Evolutionary conservation across 257 asterid genomes (phyloP).

Genomic region (Asclepias syriaca): DNA sequence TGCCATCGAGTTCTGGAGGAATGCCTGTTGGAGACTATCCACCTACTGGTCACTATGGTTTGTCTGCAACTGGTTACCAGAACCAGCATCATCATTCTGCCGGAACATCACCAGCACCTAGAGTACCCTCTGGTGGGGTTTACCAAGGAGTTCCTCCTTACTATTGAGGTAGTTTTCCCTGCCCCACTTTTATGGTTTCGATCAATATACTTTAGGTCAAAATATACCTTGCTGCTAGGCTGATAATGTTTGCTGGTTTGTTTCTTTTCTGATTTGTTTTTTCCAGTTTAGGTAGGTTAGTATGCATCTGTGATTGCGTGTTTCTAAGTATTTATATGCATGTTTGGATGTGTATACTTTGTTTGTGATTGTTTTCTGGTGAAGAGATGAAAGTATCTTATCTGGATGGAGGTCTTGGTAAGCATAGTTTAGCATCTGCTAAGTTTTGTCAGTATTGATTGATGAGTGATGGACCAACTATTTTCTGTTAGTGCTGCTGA

Average conservation of each 20-base stretch:
- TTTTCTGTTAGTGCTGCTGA: not conserved
- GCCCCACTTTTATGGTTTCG: not conserved
- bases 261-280: not conserved
- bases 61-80: slow-evolving; percentile 50
- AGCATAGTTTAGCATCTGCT: not conserved
- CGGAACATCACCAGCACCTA: slow-evolving; percentile 45
- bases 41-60: slow-evolving; percentile 39
- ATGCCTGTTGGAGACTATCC: slow-evolving; percentile 49
- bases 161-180: slow-evolving; percentile 58
- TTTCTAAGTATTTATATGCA: not conserved
- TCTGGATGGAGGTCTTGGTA: not conserved
- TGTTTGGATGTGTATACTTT: not conserved
- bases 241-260: not conserved
- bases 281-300: not conserved
- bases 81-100: slow-evolving; percentile 51
- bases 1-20: slow-evolving; percentile 52
- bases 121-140: slow-evolving; percentile 61
- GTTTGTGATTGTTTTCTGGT: not conserved
- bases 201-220: not conserved
- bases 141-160: slow-evolving; percentile 67
- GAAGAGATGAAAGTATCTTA: not conserved
- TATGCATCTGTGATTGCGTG: not conserved
- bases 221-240: not conserved
- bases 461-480: not conserved
- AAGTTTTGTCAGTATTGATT: not conserved